Percentiles rank a stretch among this genome's conserved stretches.
phyloP scores from a whole-genome alignment of 345 rosid species.

The Acer negundo region DNA sequence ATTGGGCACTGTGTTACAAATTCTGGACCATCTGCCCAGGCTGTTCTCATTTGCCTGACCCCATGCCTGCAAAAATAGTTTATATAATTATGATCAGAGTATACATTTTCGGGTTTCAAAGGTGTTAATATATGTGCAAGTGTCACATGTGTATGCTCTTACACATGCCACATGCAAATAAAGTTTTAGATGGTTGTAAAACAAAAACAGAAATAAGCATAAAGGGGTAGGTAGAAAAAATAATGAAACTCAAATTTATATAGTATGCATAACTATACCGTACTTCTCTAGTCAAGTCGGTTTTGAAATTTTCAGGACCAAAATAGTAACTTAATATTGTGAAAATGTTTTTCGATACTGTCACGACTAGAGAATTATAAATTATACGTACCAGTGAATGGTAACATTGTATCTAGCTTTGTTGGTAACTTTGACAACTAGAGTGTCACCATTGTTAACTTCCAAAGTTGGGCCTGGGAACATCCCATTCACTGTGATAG shows the following conservation, averaged over 20 bases:
- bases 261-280: too few relatives aligned
- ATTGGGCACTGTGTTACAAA: slow-evolving; percentile 94
- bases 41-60: slow-evolving; percentile 75
- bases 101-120: too few relatives aligned
- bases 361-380: too few relatives aligned
- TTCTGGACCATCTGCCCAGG: slow-evolving; percentile 97
- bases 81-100: too few relatives aligned
- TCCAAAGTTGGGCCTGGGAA: slow-evolving; percentile 93
- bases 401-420: slow-evolving; percentile 71
- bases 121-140: too few relatives aligned
- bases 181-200: background rate
- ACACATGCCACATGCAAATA: background rate
- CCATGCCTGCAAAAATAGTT: slow-evolving; percentile 68
- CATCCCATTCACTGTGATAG: slow-evolving; percentile 91
- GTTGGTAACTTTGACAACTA: slow-evolving; percentile 67
- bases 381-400: slow-evolving; percentile 71
- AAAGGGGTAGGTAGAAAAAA: background rate
- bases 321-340: too few relatives aligned
- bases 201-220: too few relatives aligned
- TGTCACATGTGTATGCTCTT: too few relatives aligned
- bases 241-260: background rate
- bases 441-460: slow-evolving; percentile 67
- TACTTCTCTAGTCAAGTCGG: too few relatives aligned
- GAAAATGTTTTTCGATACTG: too few relatives aligned
- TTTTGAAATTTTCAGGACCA: too few relatives aligned